Evolutionary conservation across 768 basidiomycete genomes (phyloP).

Genomic region (Mycena indigotica): DNA sequence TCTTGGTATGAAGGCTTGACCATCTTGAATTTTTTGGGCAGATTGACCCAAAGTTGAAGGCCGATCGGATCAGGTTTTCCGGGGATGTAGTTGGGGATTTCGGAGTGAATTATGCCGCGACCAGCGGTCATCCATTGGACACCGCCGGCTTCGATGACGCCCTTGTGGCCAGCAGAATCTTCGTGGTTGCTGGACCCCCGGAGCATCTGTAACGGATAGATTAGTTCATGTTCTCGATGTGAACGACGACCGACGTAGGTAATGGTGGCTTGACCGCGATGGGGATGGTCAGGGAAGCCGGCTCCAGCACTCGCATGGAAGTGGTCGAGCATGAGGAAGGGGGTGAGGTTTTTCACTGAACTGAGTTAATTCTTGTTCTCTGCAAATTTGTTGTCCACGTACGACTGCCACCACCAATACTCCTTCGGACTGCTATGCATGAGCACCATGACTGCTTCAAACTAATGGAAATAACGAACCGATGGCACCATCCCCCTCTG

Average conservation of each 20-base stretch:
- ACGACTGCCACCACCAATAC: slow-evolving; percentile 70
- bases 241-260: slow-evolving; percentile 53
- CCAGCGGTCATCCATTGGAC: slow-evolving; percentile 89
- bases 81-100: slow-evolving; percentile 81
- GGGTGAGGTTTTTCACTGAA: slow-evolving; percentile 75
- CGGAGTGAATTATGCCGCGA: slow-evolving; percentile 77
- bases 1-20: slow-evolving; percentile 87
- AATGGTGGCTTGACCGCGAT: slow-evolving; percentile 85
- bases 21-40: slow-evolving; percentile 83
- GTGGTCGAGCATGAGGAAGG: slow-evolving; percentile 90
- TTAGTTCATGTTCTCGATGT: no score
- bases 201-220: slow-evolving; percentile 63
- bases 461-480: slow-evolving; percentile 7
- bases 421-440: slow-evolving; percentile 75
- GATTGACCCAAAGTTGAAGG: slow-evolving; percentile 86
- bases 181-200: slow-evolving; percentile 86
- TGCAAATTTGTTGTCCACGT: slow-evolving; percentile 1
- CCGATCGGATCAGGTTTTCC: slow-evolving; percentile 76
- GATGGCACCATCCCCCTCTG: slow-evolving; percentile 46
- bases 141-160: slow-evolving; percentile 76
- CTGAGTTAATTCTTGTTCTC: no score
- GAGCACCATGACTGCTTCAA: no score
- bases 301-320: slow-evolving; percentile 60
- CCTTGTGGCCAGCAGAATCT: slow-evolving; percentile 87
- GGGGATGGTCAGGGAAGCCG: slow-evolving; percentile 90